Evolutionary conservation across 169 alveolate species (phyloP).

Genomic region (Plasmodium gonderi): DNA sequence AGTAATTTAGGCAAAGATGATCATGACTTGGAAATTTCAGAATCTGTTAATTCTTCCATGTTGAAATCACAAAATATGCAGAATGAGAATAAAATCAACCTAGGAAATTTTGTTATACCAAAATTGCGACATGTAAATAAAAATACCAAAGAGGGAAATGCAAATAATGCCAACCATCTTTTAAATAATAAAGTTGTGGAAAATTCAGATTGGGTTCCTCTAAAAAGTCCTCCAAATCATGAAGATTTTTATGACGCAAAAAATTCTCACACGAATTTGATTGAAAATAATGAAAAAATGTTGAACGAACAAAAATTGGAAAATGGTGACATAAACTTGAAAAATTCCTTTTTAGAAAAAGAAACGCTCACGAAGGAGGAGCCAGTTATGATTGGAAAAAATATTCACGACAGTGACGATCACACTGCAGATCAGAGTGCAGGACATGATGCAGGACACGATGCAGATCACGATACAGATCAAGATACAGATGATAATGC

Average conservation of each 20-base stretch:
- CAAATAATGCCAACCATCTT: background rate
- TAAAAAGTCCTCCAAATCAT: conserved; percentile 14
- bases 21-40: conserved; percentile 35
- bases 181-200: background rate
- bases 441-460: background rate
- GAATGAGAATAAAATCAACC: background rate
- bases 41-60: background rate
- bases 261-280: background rate
- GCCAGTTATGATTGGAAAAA: background rate
- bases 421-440: background rate
- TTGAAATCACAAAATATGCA: background rate
- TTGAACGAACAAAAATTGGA: background rate
- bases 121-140: background rate
- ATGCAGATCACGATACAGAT: background rate
- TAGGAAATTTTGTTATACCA: background rate
- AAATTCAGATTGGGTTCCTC: conserved; percentile 10
- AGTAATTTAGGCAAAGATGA: conserved; percentile 54
- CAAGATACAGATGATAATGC: background rate
- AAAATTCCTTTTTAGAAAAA: background rate
- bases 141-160: background rate
- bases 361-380: background rate
- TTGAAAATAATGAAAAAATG: background rate
- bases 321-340: background rate
- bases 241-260: conserved; percentile 38
- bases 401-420: background rate